These are phyloP conservation scores for Apium graveolens DNA, from an alignment of 129 eudicot genomes.

Conservation along the genomic window DNA sequence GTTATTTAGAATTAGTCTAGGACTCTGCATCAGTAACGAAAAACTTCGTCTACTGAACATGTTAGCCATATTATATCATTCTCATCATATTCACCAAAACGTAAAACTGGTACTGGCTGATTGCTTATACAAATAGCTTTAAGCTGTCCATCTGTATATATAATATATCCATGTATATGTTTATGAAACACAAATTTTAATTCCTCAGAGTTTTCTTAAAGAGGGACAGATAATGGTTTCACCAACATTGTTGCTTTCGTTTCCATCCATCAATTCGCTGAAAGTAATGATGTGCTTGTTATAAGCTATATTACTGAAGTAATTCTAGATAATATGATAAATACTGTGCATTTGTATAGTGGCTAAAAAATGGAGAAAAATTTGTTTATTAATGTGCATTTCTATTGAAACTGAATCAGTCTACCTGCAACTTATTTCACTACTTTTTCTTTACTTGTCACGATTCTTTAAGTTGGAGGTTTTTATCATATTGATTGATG, in stretches of 20 bases:
- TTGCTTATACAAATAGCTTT: background rate
- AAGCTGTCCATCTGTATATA: background rate
- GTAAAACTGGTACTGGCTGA: background rate
- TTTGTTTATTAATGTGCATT: background rate
- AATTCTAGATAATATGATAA: background rate
- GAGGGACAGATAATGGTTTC: too few species aligned
- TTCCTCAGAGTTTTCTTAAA: background rate
- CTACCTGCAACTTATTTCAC: background rate
- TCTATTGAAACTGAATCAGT: background rate
- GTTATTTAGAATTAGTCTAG: background rate
- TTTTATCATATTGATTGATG: background rate
- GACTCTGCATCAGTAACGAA: background rate
- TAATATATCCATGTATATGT: too few species aligned
- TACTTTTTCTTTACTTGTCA: constrained; percentile 1
- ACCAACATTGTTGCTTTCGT: background rate
- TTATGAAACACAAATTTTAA: background rate
- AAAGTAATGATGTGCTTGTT: background rate
- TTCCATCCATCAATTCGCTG: background rate
- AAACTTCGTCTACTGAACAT: background rate
- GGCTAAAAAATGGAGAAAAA: background rate
- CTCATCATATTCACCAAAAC: background rate
- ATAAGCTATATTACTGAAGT: background rate
- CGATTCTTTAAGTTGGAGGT: background rate
- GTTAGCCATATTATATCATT: background rate
- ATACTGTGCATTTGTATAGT: background rate